phyloP scores from a whole-genome alignment of 1,139 yeast species.

The Dujonia santamariae region DNA sequence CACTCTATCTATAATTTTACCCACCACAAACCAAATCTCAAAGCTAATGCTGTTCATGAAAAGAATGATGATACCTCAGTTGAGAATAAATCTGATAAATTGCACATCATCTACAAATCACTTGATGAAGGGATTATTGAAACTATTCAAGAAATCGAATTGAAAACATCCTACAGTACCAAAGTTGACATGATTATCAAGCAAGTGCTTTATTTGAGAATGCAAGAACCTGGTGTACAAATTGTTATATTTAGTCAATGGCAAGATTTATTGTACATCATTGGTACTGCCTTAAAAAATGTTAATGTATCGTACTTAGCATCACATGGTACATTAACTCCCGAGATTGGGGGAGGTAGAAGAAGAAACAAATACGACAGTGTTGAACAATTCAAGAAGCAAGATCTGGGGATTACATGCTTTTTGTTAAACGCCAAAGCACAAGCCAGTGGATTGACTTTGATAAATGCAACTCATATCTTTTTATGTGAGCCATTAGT shows the following conservation, averaged over 20 bases:
- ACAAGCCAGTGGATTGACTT: slow-evolving; percentile 85
- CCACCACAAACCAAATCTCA: slow-evolving; percentile 43
- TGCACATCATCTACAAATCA: slow-evolving; percentile 48
- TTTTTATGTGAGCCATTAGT: slow-evolving; percentile 88
- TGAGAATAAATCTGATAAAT: slow-evolving; percentile 17
- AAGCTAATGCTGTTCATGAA: slow-evolving; percentile 42
- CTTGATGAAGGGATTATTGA: slow-evolving; percentile 37
- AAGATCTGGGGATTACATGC: slow-evolving; percentile 64
- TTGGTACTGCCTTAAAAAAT: slow-evolving; percentile 63
- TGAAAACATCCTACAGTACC: slow-evolving; percentile 65
- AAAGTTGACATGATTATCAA: slow-evolving; percentile 81
- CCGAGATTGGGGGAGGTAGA: slow-evolving; percentile 29
- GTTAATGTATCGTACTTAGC: slow-evolving; percentile 55
- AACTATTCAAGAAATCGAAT: slow-evolving; percentile 42
- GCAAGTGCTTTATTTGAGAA: slow-evolving; percentile 61
- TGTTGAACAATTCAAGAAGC: slow-evolving; percentile 63
- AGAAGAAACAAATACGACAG: slow-evolving; percentile 34
- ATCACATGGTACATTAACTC: slow-evolving; percentile 34
- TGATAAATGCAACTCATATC: slow-evolving; percentile 89
- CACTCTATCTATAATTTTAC: slow-evolving; percentile 60
- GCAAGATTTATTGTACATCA: slow-evolving; percentile 66
- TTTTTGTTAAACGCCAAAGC: slow-evolving; percentile 80
- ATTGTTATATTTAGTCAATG: slow-evolving; percentile 87
- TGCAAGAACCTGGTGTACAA: slow-evolving; percentile 63
- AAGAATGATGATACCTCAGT: slow-evolving; percentile 9